A percentile compares a stretch with the other conserved stretches of the same genome.
phyloP scores from a whole-genome alignment of 345 rosid genomes.

The Acer campestre region DNA sequence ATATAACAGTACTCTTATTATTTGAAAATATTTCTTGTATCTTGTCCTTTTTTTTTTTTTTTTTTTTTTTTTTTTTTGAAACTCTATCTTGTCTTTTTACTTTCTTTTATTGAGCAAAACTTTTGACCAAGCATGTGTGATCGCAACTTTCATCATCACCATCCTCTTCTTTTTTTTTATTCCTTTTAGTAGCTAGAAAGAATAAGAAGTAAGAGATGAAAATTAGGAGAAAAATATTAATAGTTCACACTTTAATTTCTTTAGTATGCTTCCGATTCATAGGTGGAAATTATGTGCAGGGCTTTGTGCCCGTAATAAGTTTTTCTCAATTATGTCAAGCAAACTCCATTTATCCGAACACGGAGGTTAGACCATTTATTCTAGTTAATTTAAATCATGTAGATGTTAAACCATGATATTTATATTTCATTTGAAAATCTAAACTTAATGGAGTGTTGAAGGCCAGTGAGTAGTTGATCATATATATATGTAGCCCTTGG shows the following conservation, averaged over 20 bases:
- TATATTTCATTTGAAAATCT: background rate
- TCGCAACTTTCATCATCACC: no score
- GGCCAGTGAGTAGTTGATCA: background rate
- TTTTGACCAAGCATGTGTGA: background rate
- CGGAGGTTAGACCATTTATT: constrained; percentile 30
- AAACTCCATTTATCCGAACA: constrained; percentile 36
- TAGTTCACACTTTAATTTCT: background rate
- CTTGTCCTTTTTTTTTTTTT: no score
- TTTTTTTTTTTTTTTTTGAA: no score
- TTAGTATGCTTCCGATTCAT: background rate
- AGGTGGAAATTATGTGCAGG: constrained; percentile 30
- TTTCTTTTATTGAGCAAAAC: background rate
- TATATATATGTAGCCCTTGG: background rate
- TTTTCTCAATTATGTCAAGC: constrained; percentile 42
- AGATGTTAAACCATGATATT: background rate
- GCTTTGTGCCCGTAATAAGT: constrained; percentile 37
- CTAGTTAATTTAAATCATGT: background rate
- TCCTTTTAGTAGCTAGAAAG: background rate
- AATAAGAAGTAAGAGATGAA: background rate
- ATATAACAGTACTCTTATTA: background rate
- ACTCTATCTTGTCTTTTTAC: background rate
- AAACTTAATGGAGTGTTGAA: background rate
- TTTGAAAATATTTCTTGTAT: constrained; percentile 1
- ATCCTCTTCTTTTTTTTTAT: background rate
- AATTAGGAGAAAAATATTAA: no score